Conservation (phyloP, 106 monocot genomes). For the Phalaenopsis equestris region DNA sequence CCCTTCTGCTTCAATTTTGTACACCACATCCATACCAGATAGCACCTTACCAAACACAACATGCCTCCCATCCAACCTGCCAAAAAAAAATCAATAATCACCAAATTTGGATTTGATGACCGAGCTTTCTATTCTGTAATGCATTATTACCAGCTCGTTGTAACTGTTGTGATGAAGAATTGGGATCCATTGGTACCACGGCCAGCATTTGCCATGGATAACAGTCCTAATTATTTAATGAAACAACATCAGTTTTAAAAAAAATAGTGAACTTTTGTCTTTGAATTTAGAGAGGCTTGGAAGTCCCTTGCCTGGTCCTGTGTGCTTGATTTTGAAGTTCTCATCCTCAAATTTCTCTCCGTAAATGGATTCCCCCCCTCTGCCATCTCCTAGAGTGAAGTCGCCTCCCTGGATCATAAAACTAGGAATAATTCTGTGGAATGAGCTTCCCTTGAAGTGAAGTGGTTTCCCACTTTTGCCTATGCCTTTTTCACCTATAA, state of each 20-base stretch:
- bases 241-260: not conserved
- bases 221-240: constrained; percentile 27
- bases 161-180: constrained; percentile 94
- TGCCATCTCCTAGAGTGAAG: constrained; percentile 81
- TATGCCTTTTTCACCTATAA: constrained; percentile 55
- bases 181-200: constrained; percentile 77
- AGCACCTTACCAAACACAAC: constrained; percentile 94
- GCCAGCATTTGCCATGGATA: constrained; percentile 97
- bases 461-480: constrained; percentile 72
- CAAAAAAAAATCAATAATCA: not conserved
- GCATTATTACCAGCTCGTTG: constrained; percentile 65
- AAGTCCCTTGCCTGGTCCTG: constrained; percentile 47
- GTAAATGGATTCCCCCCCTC: constrained; percentile 84
- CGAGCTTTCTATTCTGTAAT: no score
- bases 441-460: constrained; percentile 86
- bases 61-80: constrained; percentile 92
- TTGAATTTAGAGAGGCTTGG: not conserved
- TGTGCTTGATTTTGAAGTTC: constrained; percentile 95
- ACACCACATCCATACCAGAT: constrained; percentile 95
- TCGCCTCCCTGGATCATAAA: constrained; percentile 99
- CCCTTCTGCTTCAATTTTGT: constrained; percentile 95
- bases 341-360: constrained; percentile 80
- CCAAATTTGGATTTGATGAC: no score
- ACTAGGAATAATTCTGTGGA: constrained; percentile 94
- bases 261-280: not conserved